Conservation (phyloP, 1,139 yeast species). For the Scheffersomyces stambukii region DNA sequence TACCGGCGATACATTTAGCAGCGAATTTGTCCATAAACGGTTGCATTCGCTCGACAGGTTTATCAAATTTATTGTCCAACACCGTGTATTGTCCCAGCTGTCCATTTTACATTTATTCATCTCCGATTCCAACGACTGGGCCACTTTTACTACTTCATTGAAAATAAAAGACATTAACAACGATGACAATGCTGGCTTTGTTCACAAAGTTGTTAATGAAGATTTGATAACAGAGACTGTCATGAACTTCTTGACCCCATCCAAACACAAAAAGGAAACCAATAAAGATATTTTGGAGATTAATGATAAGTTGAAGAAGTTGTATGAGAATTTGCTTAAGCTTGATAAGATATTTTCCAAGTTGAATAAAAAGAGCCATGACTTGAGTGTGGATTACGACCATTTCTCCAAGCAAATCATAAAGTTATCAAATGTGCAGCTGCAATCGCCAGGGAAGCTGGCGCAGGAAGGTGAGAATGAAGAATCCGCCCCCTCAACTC, state of each 20-base stretch:
- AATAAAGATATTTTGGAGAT: constrained; percentile 81
- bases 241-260: constrained; percentile 85
- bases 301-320: constrained; percentile 73
- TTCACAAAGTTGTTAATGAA: constrained; percentile 46
- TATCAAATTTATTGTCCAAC: constrained; percentile 65
- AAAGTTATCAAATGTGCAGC: constrained; percentile 56
- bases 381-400: constrained; percentile 66
- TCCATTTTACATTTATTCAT: constrained; percentile 72
- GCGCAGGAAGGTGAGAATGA: constrained; percentile 3
- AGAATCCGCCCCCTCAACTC: constrained; percentile 2
- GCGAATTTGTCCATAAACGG: constrained; percentile 77
- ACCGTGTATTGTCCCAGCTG: constrained; percentile 68
- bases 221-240: constrained; percentile 79
- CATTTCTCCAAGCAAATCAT: constrained; percentile 68
- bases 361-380: constrained; percentile 69
- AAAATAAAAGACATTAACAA: constrained; percentile 34
- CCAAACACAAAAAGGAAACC: constrained; percentile 61
- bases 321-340: constrained; percentile 76
- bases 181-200: constrained; percentile 19
- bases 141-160: constrained; percentile 65
- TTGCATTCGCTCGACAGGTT: constrained; percentile 82
- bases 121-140: constrained; percentile 78
- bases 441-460: too few species aligned
- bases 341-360: constrained; percentile 76
- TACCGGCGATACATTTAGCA: constrained; percentile 87